Percentiles rank a stretch among this genome's conserved stretches.
Evolutionary conservation across 768 basidiomycete species (phyloP).

Genomic region (Coprinellus aureogranulatus): DNA sequence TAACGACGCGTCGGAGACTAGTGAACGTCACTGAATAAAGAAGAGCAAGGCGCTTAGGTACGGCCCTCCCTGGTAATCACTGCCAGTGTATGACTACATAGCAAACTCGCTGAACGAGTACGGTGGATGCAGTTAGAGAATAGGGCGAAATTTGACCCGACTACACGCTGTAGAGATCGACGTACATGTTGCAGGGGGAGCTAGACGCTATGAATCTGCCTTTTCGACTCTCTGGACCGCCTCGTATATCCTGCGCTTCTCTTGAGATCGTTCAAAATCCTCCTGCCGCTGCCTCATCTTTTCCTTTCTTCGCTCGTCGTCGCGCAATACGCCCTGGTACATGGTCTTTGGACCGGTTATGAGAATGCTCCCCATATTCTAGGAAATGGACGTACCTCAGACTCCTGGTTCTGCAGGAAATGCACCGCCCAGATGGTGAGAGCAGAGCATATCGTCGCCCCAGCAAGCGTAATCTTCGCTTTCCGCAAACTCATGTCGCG

Average conservation of each 20-base stretch:
- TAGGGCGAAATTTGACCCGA: too few relatives aligned
- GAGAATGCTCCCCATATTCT: background rate
- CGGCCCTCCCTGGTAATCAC: too few relatives aligned
- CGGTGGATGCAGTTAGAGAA: background rate
- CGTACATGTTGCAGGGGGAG: background rate
- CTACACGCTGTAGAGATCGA: background rate
- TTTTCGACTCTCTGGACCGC: conserved; percentile 39
- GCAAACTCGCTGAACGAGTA: too few relatives aligned
- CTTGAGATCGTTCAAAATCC: conserved; percentile 57
- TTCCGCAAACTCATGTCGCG: conserved; percentile 38
- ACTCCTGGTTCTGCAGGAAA: conserved; percentile 78
- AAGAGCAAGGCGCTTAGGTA: too few relatives aligned
- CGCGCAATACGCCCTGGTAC: conserved; percentile 87
- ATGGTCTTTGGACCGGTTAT: conserved; percentile 56
- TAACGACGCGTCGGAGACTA: too few relatives aligned
- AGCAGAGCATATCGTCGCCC: conserved; percentile 59
- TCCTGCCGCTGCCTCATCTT: conserved; percentile 69
- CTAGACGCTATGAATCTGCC: background rate
- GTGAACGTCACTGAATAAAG: too few relatives aligned
- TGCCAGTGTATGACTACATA: too few relatives aligned
- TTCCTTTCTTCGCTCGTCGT: conserved; percentile 76
- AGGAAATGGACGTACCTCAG: conserved; percentile 52
- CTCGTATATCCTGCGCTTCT: conserved; percentile 68
- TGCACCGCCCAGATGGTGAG: conserved; percentile 89
- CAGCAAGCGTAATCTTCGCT: conserved; percentile 73